Percentiles rank a stretch among this genome's conserved stretches.
These are phyloP conservation scores for Coleophoma cylindrospora DNA, from an alignment of 2,329 filamentous ascomycete genomes.

Conservation along the genomic window DNA sequence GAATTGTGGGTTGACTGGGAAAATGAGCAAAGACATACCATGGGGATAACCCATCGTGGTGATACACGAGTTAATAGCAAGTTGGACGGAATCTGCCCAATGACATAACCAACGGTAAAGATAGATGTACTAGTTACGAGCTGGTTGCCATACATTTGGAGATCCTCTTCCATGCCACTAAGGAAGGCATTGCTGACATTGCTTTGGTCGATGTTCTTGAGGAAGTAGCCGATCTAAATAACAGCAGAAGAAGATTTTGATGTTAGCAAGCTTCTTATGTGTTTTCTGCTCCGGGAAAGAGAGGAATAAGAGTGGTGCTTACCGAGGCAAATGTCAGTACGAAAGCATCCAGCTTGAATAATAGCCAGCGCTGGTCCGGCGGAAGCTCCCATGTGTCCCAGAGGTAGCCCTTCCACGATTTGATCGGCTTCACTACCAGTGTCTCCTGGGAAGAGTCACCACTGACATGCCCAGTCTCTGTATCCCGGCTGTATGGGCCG, in stretches of 20 bases:
- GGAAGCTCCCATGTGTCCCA: conserved; percentile 32
- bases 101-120: conserved; percentile 40
- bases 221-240: conserved; percentile 21
- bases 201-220: conserved; percentile 34
- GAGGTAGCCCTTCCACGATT: conserved; percentile 31
- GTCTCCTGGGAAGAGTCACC: conserved; percentile 3
- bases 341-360: conserved; percentile 31
- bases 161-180: conserved; percentile 31
- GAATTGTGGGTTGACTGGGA: background rate
- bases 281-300: background rate
- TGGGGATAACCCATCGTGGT: conserved; percentile 26
- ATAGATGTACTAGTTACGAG: conserved; percentile 14
- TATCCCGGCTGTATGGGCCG: conserved; percentile 2
- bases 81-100: conserved; percentile 45
- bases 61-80: conserved; percentile 39
- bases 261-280: background rate
- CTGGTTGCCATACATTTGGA: conserved; percentile 45
- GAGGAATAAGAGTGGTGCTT: background rate
- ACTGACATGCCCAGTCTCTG: conserved; percentile 3
- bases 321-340: conserved; percentile 25
- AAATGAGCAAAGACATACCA: conserved; percentile 1
- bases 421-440: conserved; percentile 14
- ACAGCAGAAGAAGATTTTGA: conserved; percentile 8
- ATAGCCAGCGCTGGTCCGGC: conserved; percentile 25
- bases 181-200: conserved; percentile 13